phyloP scores from a whole-genome alignment of 2,329 filamentous ascomycete species.

The Talaromyces amestolkiae region DNA sequence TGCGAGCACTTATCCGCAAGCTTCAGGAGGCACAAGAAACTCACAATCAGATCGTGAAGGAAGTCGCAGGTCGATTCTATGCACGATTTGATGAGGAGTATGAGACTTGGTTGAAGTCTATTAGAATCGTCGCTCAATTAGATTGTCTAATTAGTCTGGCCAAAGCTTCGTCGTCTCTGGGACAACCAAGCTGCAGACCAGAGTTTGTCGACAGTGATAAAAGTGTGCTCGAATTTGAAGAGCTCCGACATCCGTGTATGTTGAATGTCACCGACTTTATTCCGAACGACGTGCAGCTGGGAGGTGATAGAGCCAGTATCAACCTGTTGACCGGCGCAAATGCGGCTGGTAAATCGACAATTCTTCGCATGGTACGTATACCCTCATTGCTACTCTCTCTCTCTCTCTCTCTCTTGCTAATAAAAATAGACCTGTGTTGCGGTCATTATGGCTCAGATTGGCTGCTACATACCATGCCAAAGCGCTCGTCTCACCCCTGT shows the following conservation, averaged over 20 bases:
- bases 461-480: slow-evolving; percentile 82
- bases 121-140: slow-evolving; percentile 84
- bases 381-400: neutral
- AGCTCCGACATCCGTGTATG: slow-evolving; percentile 94
- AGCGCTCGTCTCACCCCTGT: slow-evolving; percentile 83
- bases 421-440: slow-evolving; percentile 75
- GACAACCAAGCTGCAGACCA: slow-evolving; percentile 83
- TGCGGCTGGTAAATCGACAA: slow-evolving; percentile 93
- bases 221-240: slow-evolving; percentile 85
- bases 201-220: slow-evolving; percentile 81
- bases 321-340: slow-evolving; percentile 93
- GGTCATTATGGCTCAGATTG: slow-evolving; percentile 96
- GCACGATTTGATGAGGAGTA: slow-evolving; percentile 86
- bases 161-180: slow-evolving; percentile 78
- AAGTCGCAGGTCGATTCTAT: slow-evolving; percentile 80
- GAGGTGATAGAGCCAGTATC: slow-evolving; percentile 77
- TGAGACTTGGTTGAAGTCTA: slow-evolving; percentile 78
- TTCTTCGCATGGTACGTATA: slow-evolving; percentile 78
- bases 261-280: slow-evolving; percentile 90
- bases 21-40: slow-evolving; percentile 93
- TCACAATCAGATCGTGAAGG: slow-evolving; percentile 85
- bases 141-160: slow-evolving; percentile 94
- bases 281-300: slow-evolving; percentile 86
- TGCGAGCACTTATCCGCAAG: slow-evolving; percentile 77
- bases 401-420: neutral